phyloP scores from a whole-genome alignment of 768 basidiomycete species.

The Tulasnella sp. region DNA sequence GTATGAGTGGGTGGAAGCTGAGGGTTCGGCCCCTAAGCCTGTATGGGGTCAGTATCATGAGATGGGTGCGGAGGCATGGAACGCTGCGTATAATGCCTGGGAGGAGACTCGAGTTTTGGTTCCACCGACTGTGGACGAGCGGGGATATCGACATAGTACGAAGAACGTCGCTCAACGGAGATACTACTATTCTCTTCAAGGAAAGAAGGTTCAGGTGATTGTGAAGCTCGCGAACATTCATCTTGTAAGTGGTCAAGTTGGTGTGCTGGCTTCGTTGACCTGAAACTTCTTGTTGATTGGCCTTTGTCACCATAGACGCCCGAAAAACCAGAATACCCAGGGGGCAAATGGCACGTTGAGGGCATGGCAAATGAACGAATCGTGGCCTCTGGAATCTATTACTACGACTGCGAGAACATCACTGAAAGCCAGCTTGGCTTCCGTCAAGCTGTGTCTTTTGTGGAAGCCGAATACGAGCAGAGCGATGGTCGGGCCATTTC shows the following conservation, averaged over 20 bases:
- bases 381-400: constrained; percentile 22
- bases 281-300: not conserved
- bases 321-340: constrained; percentile 35
- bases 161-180: not conserved
- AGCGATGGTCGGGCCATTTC: not conserved
- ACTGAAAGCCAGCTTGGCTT: constrained; percentile 2
- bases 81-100: not conserved
- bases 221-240: constrained; percentile 27
- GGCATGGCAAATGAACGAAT: constrained; percentile 24
- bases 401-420: constrained; percentile 11
- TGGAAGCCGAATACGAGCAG: not conserved
- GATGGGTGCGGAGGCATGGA: not conserved
- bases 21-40: not conserved
- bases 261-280: not conserved
- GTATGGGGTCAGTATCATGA: not conserved
- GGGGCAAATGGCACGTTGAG: constrained; percentile 35
- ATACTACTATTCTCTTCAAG: not conserved
- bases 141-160: not conserved
- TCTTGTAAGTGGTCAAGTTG: constrained; percentile 12
- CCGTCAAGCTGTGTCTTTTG: not conserved
- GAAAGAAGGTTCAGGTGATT: constrained; percentile 22
- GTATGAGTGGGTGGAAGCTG: not conserved
- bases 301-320: constrained; percentile 19
- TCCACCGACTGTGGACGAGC: not conserved
- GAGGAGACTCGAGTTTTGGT: not conserved